Evolutionary conservation across 2,329 filamentous ascomycete species (phyloP), one percentile per base, ranked within the genome.

Genomic region (Penicillium hesseltinei): DNA sequence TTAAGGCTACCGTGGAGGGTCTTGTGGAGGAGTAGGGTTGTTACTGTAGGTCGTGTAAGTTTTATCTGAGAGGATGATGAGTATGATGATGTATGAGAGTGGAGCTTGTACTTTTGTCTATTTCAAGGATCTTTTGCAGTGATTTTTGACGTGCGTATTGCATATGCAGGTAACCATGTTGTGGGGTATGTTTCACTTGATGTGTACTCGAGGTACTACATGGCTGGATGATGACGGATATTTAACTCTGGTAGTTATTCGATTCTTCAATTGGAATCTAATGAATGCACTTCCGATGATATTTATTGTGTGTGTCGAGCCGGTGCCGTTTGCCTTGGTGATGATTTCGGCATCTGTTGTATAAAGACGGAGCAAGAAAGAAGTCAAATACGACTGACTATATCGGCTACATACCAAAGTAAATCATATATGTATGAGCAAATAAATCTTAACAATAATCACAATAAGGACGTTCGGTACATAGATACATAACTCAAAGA

Each of bases 21-120:
- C 55, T 66, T 46, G 5, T 64, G n/a, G 46, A 60, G 19, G 54
- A 62, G 3, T 66, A 44, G 62, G n/a, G 7, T 19, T n/a, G 36
- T 15, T 29, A 19, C 27, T n/a, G 4, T 15, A 25, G 2, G n/a
- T 10, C 21, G 23, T 39, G 25, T 17, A 42, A 9, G 15, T n/a
- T 19, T 27, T 9, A 7, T 23, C 27, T 15, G 13, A 23, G 27
- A 9, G 23, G 23, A 31, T 11, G 9, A 44, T 29, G 5, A 29
- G 27, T 13, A 13, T 25, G 43, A 46, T 33, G n/a, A n/a, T 27
- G 17, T 15, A 19, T 19, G 15, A n/a, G 45, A 25, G 15, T n/a
- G 11, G 8, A 36, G 9, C 21, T 48, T 48, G 31, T 48, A 36
- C 21, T 48, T 25, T 25, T 36, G 31, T 25, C 29, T 8, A 17